These are phyloP conservation scores for Coniella vitis DNA, from an alignment of 2,329 filamentous ascomycete genomes.

Conservation along the genomic window DNA sequence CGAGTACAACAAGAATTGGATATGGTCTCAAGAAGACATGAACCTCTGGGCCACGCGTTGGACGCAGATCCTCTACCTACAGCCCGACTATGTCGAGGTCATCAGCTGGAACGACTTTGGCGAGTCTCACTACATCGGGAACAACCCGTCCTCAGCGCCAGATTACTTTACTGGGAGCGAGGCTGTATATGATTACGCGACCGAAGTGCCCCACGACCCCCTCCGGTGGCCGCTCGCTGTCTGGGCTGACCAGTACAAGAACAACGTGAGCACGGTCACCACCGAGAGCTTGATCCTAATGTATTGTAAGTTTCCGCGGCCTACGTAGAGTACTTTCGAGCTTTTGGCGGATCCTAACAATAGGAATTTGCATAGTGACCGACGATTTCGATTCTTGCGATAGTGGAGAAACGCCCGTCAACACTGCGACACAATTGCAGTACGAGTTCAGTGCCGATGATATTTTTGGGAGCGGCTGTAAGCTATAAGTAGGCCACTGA, in stretches of 20 bases:
- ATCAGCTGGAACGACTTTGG: conserved; percentile 46
- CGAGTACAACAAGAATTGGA: conserved; percentile 52
- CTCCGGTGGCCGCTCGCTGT: conserved; percentile 38
- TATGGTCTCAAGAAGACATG: conserved; percentile 46
- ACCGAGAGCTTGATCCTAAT: neutral
- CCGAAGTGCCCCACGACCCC: conserved; percentile 39
- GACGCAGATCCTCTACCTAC: conserved; percentile 46
- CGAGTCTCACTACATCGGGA: conserved; percentile 47
- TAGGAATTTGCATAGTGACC: conserved; percentile 21
- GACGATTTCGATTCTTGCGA: conserved; percentile 20
- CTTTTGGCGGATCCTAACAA: neutral
- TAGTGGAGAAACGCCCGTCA: conserved; percentile 28
- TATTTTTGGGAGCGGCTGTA: neutral
- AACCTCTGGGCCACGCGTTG: conserved; percentile 54
- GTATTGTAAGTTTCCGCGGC: neutral
- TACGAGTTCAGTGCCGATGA: conserved; percentile 18
- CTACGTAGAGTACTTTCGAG: neutral
- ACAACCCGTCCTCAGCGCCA: conserved; percentile 31
- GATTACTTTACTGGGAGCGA: conserved; percentile 26
- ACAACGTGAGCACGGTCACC: conserved; percentile 30
- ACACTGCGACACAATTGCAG: conserved; percentile 22
- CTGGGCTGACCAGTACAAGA: conserved; percentile 43
- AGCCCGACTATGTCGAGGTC: conserved; percentile 38
- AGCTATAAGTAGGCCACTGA: no score
- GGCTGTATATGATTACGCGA: conserved; percentile 42